phyloP scores from a whole-genome alignment of 768 basidiomycete species.

The Calvatia gigantea region DNA sequence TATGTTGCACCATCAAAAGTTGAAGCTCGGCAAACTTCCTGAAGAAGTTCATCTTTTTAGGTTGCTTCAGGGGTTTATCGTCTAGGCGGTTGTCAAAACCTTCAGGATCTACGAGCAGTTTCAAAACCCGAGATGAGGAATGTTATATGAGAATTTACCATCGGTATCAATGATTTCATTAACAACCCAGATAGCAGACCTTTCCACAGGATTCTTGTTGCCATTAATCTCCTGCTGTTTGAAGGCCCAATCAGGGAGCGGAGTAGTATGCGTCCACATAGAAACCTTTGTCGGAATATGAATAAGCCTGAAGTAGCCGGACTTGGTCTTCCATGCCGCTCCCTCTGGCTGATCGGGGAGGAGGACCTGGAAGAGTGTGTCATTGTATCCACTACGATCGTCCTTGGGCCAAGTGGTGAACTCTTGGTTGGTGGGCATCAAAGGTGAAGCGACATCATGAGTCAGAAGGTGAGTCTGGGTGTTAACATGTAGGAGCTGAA shows the following conservation, averaged over 20 bases:
- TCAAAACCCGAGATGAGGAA: conserved; percentile 3
- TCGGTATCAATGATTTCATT: conserved; percentile 77
- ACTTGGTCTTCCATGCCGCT: conserved; percentile 90
- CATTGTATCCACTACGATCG: conserved; percentile 74
- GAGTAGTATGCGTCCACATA: conserved; percentile 86
- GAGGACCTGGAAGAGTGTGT: conserved; percentile 82
- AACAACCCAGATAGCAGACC: conserved; percentile 83
- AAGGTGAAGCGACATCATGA: conserved; percentile 95
- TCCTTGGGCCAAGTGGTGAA: conserved; percentile 91
- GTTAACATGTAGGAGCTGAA: conserved; percentile 85
- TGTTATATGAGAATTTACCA: conserved; percentile 40
- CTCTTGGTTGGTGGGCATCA: conserved; percentile 98
- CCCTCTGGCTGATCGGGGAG: conserved; percentile 64
- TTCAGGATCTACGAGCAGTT: conserved; percentile 40
- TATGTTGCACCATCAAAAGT: conserved; percentile 95
- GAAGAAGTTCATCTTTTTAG: conserved; percentile 88
- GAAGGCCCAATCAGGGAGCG: conserved; percentile 95
- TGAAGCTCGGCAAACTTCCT: conserved; percentile 93
- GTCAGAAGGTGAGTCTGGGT: conserved; percentile 84
- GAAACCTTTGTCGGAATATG: conserved; percentile 89
- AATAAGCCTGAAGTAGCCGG: conserved; percentile 86
- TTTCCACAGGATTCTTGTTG: conserved; percentile 86
- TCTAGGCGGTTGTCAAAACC: conserved; percentile 53
- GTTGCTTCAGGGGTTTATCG: conserved; percentile 51
- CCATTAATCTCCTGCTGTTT: conserved; percentile 98